A percentile compares a stretch with the other conserved stretches of the same genome.
These are phyloP conservation scores for Phialophora expanda DNA, from an alignment of 2,329 filamentous ascomycete species.

Conservation along the genomic window DNA sequence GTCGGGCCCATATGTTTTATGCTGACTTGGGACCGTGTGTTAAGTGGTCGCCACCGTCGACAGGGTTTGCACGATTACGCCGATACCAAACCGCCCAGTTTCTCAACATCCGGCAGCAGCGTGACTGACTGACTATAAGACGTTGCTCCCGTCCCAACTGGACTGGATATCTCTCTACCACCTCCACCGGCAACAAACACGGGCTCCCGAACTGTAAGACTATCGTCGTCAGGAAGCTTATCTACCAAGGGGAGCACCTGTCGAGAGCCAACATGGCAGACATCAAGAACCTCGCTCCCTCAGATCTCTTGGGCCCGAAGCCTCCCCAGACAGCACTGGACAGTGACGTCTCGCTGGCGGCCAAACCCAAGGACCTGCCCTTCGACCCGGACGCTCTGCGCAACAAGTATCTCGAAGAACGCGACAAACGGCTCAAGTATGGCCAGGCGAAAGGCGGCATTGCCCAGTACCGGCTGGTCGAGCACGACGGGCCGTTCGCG, in stretches of 20 bases:
- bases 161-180: background rate
- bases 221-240: too few species aligned
- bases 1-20: background rate
- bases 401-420: slow-evolving; percentile 29
- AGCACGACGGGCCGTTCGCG: slow-evolving; percentile 24
- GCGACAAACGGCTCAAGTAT: slow-evolving; percentile 23
- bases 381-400: slow-evolving; percentile 29
- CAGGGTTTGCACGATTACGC: background rate
- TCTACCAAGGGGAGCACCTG: background rate
- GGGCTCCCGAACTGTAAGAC: too few species aligned
- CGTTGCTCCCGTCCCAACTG: background rate
- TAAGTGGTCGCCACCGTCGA: background rate
- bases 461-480: slow-evolving; percentile 22
- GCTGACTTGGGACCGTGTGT: background rate
- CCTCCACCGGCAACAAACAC: background rate
- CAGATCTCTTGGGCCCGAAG: slow-evolving; percentile 24
- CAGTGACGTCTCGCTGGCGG: slow-evolving; percentile 16
- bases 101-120: too few species aligned
- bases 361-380: slow-evolving; percentile 19
- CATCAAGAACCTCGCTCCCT: slow-evolving; percentile 19
- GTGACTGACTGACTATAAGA: background rate
- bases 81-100: too few species aligned
- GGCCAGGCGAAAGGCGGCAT: slow-evolving; percentile 24
- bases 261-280: slow-evolving; percentile 3
- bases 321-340: slow-evolving; percentile 24